Conservation (phyloP, 805 yeast genomes). For the Spathaspora hagerdaliae region DNA sequence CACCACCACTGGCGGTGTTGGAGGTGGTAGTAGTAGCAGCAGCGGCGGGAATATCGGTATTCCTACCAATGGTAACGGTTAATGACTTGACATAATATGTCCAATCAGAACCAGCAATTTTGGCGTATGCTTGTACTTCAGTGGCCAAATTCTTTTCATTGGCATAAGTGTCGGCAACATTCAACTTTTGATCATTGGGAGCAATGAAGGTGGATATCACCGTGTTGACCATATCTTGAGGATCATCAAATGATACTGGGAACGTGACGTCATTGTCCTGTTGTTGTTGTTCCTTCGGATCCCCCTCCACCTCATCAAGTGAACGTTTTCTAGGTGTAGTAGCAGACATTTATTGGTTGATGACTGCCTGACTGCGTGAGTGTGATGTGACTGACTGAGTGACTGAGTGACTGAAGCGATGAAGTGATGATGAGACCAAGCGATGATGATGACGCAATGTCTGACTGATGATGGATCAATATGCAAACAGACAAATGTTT, state of each 20-base stretch:
- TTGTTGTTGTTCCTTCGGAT: slow-evolving; percentile 15
- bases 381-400: no score
- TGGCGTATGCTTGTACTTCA: slow-evolving; percentile 97
- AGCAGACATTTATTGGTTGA: slow-evolving; percentile 8
- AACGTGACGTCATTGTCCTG: background rate
- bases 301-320: slow-evolving; percentile 10
- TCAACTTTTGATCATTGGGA: slow-evolving; percentile 65
- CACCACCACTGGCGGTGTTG: slow-evolving; percentile 2
- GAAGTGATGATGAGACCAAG: no score
- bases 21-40: slow-evolving; percentile 1
- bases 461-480: no score
- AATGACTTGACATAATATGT: slow-evolving; percentile 85
- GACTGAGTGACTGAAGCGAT: no score
- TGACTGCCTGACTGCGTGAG: no score
- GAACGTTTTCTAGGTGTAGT: slow-evolving; percentile 30
- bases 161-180: slow-evolving; percentile 67
- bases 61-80: slow-evolving; percentile 79
- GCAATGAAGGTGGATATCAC: slow-evolving; percentile 65
- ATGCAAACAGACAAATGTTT: no score
- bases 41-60: slow-evolving; percentile 43
- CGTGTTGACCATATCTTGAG: slow-evolving; percentile 63
- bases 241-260: slow-evolving; percentile 47
- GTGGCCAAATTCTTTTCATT: slow-evolving; percentile 66
- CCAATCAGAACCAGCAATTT: slow-evolving; percentile 91
- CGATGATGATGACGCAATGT: no score